Base-by-base conservation (phyloP, 352 stramenopile species). In the Phytophthora cryptogea region DNA sequence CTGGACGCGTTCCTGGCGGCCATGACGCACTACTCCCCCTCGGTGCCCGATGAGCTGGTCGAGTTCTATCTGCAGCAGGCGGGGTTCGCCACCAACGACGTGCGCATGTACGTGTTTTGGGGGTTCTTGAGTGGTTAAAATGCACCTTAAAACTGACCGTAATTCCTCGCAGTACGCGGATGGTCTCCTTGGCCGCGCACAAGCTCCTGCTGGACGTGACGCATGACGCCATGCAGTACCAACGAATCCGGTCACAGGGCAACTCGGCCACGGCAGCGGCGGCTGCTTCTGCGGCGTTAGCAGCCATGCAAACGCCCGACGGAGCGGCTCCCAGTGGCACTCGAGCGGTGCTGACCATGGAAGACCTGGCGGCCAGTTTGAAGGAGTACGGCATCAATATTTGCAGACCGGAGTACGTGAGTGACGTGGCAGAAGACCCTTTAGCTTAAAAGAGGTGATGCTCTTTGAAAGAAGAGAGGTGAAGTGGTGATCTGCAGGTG, bases 311-410 rank as follows among this genome's bases (percentile, higher is more conserved):
- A 40, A 11, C 47, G 8, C 31, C 45, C 6, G 49, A 68, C 3
- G 63, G 70, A 20, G 56, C 49, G 2, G 37, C 55, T n/a, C 45
- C 67, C 6, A 44, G n/a, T 16, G 58, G 41, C 36, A 65, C 27
- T 16, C 69, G 70, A 3, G 39, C 64, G 7, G 82, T 90, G 28
- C 63, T 94, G 26, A 90, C 80, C 0, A 90, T 90, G 72, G 85
- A 94, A 37, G 84, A 94, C 56, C 67, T 94, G 10, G 66, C 80
- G 0, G 76, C 78, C 35, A 91, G 82, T 59, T 65, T 94, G 17
- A 88, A 88, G 44, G 85, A 94, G 51, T 94, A 90, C 66, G 82
- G 82, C 43, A 63, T 94, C 35, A 92, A 89, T 46, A 68, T 93
- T 23, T 83, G 74, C 70, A 89, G 89, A 70, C 85, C 85, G 11